Percentiles rank a stretch among this genome's conserved stretches.
Evolutionary conservation across 306 rosid species (phyloP).

Genomic region (Fagus crenata): DNA sequence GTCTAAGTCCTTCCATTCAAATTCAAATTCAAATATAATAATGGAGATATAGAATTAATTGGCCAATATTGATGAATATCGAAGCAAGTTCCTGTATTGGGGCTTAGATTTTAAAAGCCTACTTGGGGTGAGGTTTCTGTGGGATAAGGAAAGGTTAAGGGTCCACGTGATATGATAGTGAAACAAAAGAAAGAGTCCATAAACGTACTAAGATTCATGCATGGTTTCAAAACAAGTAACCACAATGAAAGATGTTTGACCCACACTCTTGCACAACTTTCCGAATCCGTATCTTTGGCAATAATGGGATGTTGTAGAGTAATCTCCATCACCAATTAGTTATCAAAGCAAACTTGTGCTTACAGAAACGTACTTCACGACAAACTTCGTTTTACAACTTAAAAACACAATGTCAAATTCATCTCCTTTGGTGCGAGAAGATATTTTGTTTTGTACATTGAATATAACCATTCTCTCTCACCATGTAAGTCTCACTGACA

Average conservation of each 20-base stretch:
- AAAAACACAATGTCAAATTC: neutral
- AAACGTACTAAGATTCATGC: constrained; percentile 85
- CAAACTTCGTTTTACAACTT: neutral
- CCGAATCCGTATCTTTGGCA: too few species aligned
- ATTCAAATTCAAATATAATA: constrained; percentile 13
- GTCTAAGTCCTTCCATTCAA: constrained; percentile 18
- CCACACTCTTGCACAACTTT: constrained; percentile 15
- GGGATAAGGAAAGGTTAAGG: constrained; percentile 32
- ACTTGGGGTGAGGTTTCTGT: constrained; percentile 23
- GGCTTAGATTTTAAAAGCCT: neutral
- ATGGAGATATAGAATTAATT: neutral
- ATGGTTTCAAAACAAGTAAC: constrained; percentile 41
- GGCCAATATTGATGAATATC: neutral
- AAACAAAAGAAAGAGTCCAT: constrained; percentile 35
- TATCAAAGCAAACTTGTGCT: neutral
- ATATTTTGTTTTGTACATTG: too few species aligned
- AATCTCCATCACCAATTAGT: neutral
- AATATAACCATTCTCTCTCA: too few species aligned
- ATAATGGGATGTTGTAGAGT: too few species aligned
- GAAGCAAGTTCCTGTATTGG: neutral
- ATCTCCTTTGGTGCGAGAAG: neutral
- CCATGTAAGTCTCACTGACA: too few species aligned
- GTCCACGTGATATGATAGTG: constrained; percentile 37
- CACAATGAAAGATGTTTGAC: constrained; percentile 14
- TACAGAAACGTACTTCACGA: neutral